Evolutionary conservation across 176 grass and related monocot species (phyloP), one percentile per base, ranked within the genome.

Genomic region (Oryza brachyantha): DNA sequence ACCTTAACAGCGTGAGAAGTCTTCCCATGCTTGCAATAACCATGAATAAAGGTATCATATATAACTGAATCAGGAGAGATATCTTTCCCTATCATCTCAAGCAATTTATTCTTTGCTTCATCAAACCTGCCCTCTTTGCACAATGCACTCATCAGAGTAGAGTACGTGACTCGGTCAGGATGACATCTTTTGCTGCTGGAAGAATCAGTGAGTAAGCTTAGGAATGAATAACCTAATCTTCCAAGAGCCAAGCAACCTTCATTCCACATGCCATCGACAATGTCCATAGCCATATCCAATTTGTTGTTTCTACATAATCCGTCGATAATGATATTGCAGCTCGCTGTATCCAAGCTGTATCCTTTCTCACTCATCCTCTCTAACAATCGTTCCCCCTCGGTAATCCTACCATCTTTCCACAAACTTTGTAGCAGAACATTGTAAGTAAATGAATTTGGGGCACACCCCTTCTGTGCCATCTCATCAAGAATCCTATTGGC

Each of bases 311-410:
- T 84, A 77, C 92, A 92, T 78, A 97, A 81, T 52, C 95, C 92
- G 48, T 92, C 83, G 69, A 97, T 92, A 67, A 94, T 91, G 72
- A 92, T 97, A 85, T 94, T 97, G 86, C 95, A 97, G 75, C 87
- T 92, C 24, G 89, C 61, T 17, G 84, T 90, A 86, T 92, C 89
- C 74, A 97, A 88, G 64, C 73, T 82, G 58, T 72, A 90, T 64
- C 87, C 89, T 68, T 90, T 92, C 68, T 87, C 73, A 74, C 81
- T 78, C 92, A 97, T 97, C 81, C 87, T 92, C 64, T 92, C 83
- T 37, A 97, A 79, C 67, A 94, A 72, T 45, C 42, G 83, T 34
- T 97, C 89, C 63, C 74, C 87, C 84, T 94, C 95, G 34, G 63
- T 66, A 67, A 78, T 86, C 82, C 84, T 92, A 46, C 92, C 89